Evolutionary conservation across 1,284 basidiomycete genomes (phyloP), one percentile per base, ranked within the genome.

Genomic region (Puccinia polysora): DNA sequence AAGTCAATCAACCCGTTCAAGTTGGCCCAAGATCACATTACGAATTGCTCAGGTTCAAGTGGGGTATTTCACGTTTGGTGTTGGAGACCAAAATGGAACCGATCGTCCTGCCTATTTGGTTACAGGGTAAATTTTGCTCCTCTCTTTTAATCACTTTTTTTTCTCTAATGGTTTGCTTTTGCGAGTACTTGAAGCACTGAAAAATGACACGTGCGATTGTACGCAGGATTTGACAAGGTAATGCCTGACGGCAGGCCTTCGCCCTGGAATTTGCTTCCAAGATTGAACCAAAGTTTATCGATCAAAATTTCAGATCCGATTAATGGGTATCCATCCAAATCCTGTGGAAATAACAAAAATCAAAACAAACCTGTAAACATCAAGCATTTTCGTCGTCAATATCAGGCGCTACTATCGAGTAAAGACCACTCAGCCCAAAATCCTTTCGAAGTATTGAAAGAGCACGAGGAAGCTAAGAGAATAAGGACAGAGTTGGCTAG

Each of bases 11-110:
- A 78, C 84, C 86, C 30, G 78, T 10, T 4, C 18, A 50, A 32
- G 10, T 28, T 15, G 14, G 10, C n/a, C 38, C 63, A 1, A 10
- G 1, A 15, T 23, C 83, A 25, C 7, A 15, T 63, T 86, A 88
- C 8, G 81, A 83, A 50, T 79, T 97, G 74, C 83, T 88, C 5
- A 83, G 90, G 55, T 97, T 98, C 81, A 96, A 96, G 82, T 98
- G 95, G 96, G 96, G 95, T 72, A 83, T 97, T 87, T 91, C 79
- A 80, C 89, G 88, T 30, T 73, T 68, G 43, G 53, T 58, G 23
- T 43, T 68, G 4, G 65, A 68, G 52, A 36, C 65, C 7, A 32
- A 38, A 43, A 64, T 45, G 15, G 25, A 43, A 76, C 28, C 74
- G 77, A 59, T 77, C 77, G 45, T 65, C 75, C 14, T 63, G 56